Base-by-base conservation (phyloP, 768 basidiomycete species). In the Leccinum arenicola region DNA sequence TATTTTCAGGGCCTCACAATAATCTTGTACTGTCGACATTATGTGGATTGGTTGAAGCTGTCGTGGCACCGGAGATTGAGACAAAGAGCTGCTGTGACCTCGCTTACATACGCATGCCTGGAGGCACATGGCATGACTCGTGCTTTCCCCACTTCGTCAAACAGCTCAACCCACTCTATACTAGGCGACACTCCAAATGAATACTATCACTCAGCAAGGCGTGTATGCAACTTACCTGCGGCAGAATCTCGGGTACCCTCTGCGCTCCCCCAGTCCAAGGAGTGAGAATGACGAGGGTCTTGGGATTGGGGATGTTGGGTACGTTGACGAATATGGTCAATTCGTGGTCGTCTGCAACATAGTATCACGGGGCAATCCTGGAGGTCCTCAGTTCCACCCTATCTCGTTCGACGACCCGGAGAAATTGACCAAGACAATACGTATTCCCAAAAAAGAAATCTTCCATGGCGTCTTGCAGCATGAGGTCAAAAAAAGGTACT, bases 291-390 rank as follows among this genome's bases (percentile, higher is more conserved):
- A 38, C 8, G 70, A 61, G 9, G 74, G 75, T 0, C 56, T 73
- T 19, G 67, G 57, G 36, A 72, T 76, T n/a, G 75, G 75, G 1
- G 75, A 77, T 59, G 70, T 76, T 8, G 73, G 73, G 14, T 63
- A 71, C 23, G 40, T 76, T 14, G 66, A 67, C 6, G 55, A 61
- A 0, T 38, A 63, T 36, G 75, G 75, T n/a, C 27, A 14, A 36
- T 63, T 77, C 36, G 60, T 66, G 31, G 69, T 70, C 57, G 62
- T 75, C 1, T 76, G 75, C 64, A 75, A 74, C 31, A 69, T 27
- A 23, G 23, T 23, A 23, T 23, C 23, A 23, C 3, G 23, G 23
- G 23, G 3, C 23, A 23, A 23, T 23, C 43, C 43, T 27, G 25
- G 25, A 27, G 27, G 27, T 2, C 27, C 27, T 29, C 27, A 23